phyloP scores from a whole-genome alignment of 2,329 filamentous ascomycete genomes.

The Penicillium brevicompactum region DNA sequence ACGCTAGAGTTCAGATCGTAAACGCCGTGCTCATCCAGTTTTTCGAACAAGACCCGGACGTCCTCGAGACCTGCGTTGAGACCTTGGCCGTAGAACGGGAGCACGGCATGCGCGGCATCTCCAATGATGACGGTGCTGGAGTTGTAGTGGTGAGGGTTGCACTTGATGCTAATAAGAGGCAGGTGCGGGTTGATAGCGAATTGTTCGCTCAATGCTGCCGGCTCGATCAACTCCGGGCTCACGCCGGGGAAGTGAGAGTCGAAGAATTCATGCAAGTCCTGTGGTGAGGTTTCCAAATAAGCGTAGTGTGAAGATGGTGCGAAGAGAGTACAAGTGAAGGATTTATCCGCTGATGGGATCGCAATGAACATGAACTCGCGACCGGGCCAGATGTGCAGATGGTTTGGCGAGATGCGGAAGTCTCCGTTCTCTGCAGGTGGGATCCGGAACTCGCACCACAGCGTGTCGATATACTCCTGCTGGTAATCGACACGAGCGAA shows the following conservation, averaged over 20 bases:
- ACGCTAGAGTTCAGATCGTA: slow-evolving; percentile 34
- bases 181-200: slow-evolving; percentile 85
- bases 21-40: slow-evolving; percentile 69
- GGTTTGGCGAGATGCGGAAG: slow-evolving; percentile 85
- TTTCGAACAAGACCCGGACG: slow-evolving; percentile 81
- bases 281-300: slow-evolving; percentile 64
- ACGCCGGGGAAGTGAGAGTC: slow-evolving; percentile 85
- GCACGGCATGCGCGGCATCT: slow-evolving; percentile 95
- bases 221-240: slow-evolving; percentile 59
- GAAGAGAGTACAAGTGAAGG: slow-evolving; percentile 95
- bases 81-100: slow-evolving; percentile 97
- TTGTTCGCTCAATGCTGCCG: slow-evolving; percentile 68
- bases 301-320: slow-evolving; percentile 72
- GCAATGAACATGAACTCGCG: slow-evolving; percentile 98
- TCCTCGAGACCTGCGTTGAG: slow-evolving; percentile 98
- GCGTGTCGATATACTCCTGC: slow-evolving; percentile 91
- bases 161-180: slow-evolving; percentile 91
- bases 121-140: slow-evolving; percentile 82
- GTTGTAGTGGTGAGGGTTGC: slow-evolving; percentile 79
- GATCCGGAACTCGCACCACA: slow-evolving; percentile 97
- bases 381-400: slow-evolving; percentile 96
- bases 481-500: slow-evolving; percentile 85
- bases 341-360: slow-evolving; percentile 82
- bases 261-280: slow-evolving; percentile 81
- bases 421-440: slow-evolving; percentile 54